These are phyloP conservation scores for Asterella californica DNA, from an alignment of 225 moss, liverwort and hornwort species.

Conservation along the genomic window DNA sequence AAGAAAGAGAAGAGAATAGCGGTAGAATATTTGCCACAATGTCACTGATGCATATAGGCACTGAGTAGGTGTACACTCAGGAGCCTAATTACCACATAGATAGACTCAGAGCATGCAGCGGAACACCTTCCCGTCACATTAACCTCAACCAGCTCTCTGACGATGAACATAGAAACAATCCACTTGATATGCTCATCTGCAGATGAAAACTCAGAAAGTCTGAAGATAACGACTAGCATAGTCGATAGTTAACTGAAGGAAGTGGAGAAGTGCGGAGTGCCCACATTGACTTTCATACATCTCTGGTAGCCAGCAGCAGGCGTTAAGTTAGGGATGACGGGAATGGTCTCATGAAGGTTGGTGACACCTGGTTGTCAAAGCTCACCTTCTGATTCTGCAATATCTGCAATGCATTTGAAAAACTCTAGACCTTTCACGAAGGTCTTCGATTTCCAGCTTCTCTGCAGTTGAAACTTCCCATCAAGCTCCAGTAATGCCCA, in stretches of 20 bases:
- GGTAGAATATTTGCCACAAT: no score
- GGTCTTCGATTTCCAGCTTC: conserved; percentile 67
- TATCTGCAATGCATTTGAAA: conserved; percentile 64
- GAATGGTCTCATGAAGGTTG: background rate
- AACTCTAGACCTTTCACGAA: conserved; percentile 83
- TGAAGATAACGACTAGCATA: background rate
- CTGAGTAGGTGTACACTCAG: no score
- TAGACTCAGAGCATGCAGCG: no score
- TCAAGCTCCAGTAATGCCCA: conserved; percentile 70
- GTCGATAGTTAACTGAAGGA: background rate
- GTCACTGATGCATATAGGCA: no score
- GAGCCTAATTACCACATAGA: no score
- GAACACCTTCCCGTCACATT: no score
- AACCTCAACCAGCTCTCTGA: no score
- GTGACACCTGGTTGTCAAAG: background rate
- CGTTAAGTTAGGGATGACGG: background rate
- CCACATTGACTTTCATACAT: background rate
- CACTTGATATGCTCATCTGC: background rate
- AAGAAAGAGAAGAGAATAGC: no score
- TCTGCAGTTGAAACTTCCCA: conserved; percentile 66
- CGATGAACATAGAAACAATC: background rate
- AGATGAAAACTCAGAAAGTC: background rate
- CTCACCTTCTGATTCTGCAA: conserved; percentile 82
- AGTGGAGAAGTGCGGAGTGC: background rate
- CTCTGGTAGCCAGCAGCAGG: background rate